phyloP scores from a whole-genome alignment of 2,329 filamentous ascomycete species.

The Beauveria sp. region DNA sequence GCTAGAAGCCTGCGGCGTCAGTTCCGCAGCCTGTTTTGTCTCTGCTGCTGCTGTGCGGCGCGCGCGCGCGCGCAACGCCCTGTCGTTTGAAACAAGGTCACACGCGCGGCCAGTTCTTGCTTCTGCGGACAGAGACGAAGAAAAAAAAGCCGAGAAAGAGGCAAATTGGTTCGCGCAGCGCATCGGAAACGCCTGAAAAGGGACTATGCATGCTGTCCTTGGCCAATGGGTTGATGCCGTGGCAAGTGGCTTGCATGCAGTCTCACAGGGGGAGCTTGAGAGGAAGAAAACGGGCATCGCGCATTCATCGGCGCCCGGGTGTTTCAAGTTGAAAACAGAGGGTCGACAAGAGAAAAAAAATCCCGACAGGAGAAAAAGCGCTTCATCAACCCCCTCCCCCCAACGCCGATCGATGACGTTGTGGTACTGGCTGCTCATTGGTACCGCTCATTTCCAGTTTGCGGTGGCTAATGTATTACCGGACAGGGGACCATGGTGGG shows the following conservation, averaged over 20 bases:
- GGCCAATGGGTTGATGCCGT: too few species aligned
- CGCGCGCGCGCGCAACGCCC: too few species aligned
- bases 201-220: too few species aligned
- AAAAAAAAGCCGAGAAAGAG: not conserved
- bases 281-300: not conserved
- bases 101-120: not conserved
- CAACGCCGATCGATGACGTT: conserved; percentile 9
- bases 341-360: not conserved
- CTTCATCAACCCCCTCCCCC: not conserved
- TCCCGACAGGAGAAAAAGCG: not conserved
- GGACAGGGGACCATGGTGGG: not conserved
- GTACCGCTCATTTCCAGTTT: not conserved
- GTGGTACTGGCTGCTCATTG: not conserved
- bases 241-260: too few species aligned
- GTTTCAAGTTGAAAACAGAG: not conserved
- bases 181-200: too few species aligned
- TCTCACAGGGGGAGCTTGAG: too few species aligned
- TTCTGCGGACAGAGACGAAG: not conserved
- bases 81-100: conserved; percentile 5
- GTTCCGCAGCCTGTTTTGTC: too few species aligned
- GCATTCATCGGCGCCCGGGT: not conserved
- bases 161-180: too few species aligned
- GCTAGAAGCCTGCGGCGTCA: too few species aligned
- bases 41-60: too few species aligned
- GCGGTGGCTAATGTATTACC: not conserved